These are phyloP conservation scores for Carex myosuroides DNA, from an alignment of 176 grass and related monocot genomes.

Conservation along the genomic window DNA sequence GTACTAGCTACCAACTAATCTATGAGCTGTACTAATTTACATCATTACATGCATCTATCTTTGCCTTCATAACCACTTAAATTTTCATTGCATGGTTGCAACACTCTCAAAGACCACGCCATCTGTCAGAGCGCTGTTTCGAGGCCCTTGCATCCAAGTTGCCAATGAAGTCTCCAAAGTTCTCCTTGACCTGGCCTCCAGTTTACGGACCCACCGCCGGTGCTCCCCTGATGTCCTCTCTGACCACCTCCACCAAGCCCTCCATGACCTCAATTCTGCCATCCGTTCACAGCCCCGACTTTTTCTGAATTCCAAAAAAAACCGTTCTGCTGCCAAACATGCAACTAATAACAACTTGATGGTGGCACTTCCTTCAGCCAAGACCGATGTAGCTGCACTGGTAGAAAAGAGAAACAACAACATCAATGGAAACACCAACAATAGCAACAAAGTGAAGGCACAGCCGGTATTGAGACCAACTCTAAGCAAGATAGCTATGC, in stretches of 20 bases:
- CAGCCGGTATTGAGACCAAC: slow-evolving; percentile 33
- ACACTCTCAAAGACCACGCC: slow-evolving; percentile 42
- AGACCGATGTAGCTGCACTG: slow-evolving; percentile 44
- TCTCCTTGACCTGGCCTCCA: slow-evolving; percentile 62
- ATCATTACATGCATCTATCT: neutral
- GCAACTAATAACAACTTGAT: slow-evolving; percentile 15
- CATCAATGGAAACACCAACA: neutral
- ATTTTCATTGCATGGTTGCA: slow-evolving; percentile 4
- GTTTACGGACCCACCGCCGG: slow-evolving; percentile 39
- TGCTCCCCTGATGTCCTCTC: slow-evolving; percentile 59
- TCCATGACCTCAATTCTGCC: slow-evolving; percentile 59
- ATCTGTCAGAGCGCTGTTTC: slow-evolving; percentile 57
- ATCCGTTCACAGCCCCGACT: slow-evolving; percentile 62
- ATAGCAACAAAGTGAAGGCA: neutral
- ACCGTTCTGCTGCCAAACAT: slow-evolving; percentile 22
- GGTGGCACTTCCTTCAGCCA: slow-evolving; percentile 43
- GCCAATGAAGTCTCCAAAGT: slow-evolving; percentile 72
- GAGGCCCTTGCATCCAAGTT: slow-evolving; percentile 62
- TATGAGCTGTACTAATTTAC: neutral
- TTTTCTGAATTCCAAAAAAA: slow-evolving; percentile 49
- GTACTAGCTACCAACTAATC: neutral
- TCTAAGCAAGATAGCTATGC: slow-evolving; percentile 70
- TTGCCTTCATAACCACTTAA: neutral
- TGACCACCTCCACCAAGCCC: slow-evolving; percentile 60
- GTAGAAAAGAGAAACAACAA: slow-evolving; percentile 33